These are phyloP conservation scores for Colletotrichum abscissum DNA, from an alignment of 2,329 filamentous ascomycete genomes.

Conservation along the genomic window DNA sequence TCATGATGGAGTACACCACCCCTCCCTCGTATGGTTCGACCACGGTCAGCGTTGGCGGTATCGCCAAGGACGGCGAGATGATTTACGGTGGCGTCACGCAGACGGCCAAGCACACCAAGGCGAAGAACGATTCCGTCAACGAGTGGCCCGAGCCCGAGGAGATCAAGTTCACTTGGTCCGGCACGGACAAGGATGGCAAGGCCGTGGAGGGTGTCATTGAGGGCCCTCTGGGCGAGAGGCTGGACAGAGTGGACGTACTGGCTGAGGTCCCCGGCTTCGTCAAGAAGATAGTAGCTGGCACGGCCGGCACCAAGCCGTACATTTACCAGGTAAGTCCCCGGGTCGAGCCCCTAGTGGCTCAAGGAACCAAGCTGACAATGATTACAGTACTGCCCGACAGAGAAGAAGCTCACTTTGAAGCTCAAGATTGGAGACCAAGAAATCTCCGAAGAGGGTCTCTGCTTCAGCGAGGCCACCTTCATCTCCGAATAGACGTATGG, in stretches of 20 bases:
- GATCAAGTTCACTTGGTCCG: conserved; percentile 81
- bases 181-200: conserved; percentile 81
- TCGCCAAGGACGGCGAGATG: conserved; percentile 85
- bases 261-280: conserved; percentile 95
- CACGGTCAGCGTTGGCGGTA: conserved; percentile 82
- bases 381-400: conserved; percentile 74
- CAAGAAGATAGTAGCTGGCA: conserved; percentile 90
- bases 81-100: conserved; percentile 76
- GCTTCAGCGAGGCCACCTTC: conserved; percentile 96
- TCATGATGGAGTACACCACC: conserved; percentile 97
- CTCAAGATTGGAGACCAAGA: conserved; percentile 87
- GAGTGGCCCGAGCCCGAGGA: conserved; percentile 89
- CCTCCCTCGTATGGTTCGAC: conserved; percentile 93
- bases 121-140: conserved; percentile 79
- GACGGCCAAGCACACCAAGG: conserved; percentile 75
- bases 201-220: conserved; percentile 76
- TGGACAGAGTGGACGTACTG: conserved; percentile 95
- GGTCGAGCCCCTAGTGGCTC: background rate
- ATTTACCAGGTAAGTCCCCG: conserved; percentile 84
- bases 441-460: conserved; percentile 78
- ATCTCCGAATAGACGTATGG: conserved; percentile 70
- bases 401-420: conserved; percentile 77
- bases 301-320: conserved; percentile 93
- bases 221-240: conserved; percentile 73
- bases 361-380: conserved; percentile 38